Conservation (phyloP, 1,284 basidiomycete genomes). For the Peniophora sp. region DNA sequence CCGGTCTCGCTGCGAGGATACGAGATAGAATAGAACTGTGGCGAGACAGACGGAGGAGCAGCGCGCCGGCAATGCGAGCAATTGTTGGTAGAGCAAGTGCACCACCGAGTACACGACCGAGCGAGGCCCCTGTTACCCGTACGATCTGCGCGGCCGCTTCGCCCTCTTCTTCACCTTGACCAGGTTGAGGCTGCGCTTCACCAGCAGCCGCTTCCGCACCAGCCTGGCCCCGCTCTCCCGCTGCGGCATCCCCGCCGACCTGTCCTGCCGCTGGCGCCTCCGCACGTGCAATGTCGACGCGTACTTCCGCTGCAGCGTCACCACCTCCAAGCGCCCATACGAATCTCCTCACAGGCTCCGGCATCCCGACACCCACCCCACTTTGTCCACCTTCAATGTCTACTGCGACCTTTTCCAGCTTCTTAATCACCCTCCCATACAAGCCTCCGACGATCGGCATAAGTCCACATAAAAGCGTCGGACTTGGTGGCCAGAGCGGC, state of each 20-base stretch:
- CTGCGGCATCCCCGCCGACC: neutral
- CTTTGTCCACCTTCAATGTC: too few relatives aligned
- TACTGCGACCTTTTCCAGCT: too few relatives aligned
- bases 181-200: slow-evolving; percentile 8
- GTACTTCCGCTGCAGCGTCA: slow-evolving; percentile 33
- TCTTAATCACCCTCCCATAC: too few relatives aligned
- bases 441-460: too few relatives aligned
- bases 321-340: slow-evolving; percentile 28
- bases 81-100: slow-evolving; percentile 60
- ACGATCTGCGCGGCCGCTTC: slow-evolving; percentile 49
- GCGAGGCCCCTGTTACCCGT: slow-evolving; percentile 44
- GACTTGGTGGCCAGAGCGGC: slow-evolving; percentile 12
- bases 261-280: neutral
- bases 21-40: slow-evolving; percentile 34
- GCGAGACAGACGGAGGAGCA: slow-evolving; percentile 48
- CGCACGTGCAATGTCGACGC: slow-evolving; percentile 29
- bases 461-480: slow-evolving; percentile 10
- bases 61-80: slow-evolving; percentile 52
- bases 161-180: slow-evolving; percentile 18
- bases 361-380: slow-evolving; percentile 36
- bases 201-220: neutral
- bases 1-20: neutral
- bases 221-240: neutral
- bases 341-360: slow-evolving; percentile 16
- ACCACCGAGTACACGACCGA: slow-evolving; percentile 58